Conservation (phyloP, 2,329 filamentous ascomycete species). For the Sclerotinia spermophila region DNA sequence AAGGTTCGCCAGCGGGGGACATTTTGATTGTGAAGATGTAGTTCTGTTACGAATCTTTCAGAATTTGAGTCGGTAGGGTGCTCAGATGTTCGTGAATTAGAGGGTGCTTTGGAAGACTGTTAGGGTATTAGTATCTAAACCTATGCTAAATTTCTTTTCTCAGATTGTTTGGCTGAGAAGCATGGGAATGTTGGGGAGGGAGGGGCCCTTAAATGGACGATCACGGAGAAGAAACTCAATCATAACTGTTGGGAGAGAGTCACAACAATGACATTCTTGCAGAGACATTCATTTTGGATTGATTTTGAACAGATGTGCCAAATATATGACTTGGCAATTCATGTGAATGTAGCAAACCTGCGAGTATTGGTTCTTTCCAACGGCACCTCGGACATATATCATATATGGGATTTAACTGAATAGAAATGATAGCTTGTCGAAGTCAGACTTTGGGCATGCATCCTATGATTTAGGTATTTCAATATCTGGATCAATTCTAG, state of each 20-base stretch:
- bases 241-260: background rate
- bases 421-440: background rate
- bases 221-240: background rate
- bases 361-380: background rate
- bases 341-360: background rate
- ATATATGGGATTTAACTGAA: background rate
- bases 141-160: background rate
- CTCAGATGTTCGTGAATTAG: background rate
- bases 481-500: background rate
- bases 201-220: background rate
- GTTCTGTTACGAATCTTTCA: background rate
- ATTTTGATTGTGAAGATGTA: background rate
- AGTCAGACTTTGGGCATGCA: background rate
- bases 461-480: background rate
- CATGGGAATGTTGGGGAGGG: background rate
- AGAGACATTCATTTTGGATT: background rate
- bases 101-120: background rate
- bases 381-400: background rate
- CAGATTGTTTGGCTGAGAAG: background rate
- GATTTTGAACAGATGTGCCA: background rate
- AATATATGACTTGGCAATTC: background rate
- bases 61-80: background rate
- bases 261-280: background rate
- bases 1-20: background rate
- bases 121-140: background rate